Base-by-base conservation (phyloP, 768 basidiomycete genomes). In the Leccinum incarnatum region DNA sequence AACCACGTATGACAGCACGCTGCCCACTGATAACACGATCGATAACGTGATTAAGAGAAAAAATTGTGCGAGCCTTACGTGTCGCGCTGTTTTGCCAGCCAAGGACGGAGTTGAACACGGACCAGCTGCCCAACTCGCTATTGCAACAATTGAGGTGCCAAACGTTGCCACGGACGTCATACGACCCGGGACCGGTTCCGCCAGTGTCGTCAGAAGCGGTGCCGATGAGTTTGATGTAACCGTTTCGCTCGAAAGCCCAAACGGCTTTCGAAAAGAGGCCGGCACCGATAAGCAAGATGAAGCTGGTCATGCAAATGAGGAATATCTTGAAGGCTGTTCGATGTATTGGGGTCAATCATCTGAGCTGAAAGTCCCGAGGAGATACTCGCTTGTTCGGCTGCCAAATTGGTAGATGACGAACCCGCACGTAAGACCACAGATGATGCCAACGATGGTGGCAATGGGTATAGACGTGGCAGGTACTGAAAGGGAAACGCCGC, bases 231-330 rank as follows among this genome's bases (percentile, higher is more conserved):
- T 68, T 64, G 63, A 86, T 83, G 77, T 84, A 95, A 9, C 75
- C 76, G 67, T 95, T 77, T 65, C 76, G 73, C 70, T 98, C 76
- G 77, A 93, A 93, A 34, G 81, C 75, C 65, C 86, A 85, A 21
- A 93, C 78, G 4, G 87, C 80, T 73, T 84, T 90, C 64, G 87
- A 89, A 77, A 96, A 94, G 27, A 99, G 82, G 15, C 96, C 96
- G 0, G 96, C 88, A 27, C 96, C 96, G 73, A 99, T 93, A 66
- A 98, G 85, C 63, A 98, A 82, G 50, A 98, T 78, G 62, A 98
- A 75, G 78, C 92, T 92, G 53, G 96, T 96, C 80, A 97, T 98
- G 53, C 85, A 78, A 66, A 98, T 76, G 55, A 99, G 82, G 87
- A 98, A 98, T 63, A 94, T 76, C 34, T 83, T 86, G 34, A 98